A percentile compares a stretch with the other conserved stretches of the same genome.
These are phyloP conservation scores for Aspergillus aculeatus DNA, from an alignment of 2,329 filamentous ascomycete genomes.

Conservation along the genomic window DNA sequence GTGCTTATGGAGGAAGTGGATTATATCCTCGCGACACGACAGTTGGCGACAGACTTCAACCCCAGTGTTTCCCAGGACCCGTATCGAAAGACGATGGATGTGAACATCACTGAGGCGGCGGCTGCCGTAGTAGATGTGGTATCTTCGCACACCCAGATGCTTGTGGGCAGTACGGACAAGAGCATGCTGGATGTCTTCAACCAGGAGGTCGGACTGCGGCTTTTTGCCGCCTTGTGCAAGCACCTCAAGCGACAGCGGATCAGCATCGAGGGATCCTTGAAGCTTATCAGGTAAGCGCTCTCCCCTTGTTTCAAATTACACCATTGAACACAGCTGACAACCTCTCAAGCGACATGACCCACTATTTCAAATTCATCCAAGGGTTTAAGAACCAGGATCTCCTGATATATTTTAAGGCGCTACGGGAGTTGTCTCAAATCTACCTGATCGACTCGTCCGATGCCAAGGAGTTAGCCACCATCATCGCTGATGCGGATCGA, in stretches of 20 bases:
- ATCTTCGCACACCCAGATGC: slow-evolving; percentile 84
- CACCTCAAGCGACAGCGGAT: slow-evolving; percentile 95
- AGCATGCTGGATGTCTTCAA: slow-evolving; percentile 98
- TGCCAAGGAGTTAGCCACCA: slow-evolving; percentile 89
- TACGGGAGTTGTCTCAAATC: slow-evolving; percentile 90
- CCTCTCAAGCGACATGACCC: slow-evolving; percentile 75
- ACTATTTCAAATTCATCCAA: slow-evolving; percentile 82
- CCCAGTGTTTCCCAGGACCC: slow-evolving; percentile 51
- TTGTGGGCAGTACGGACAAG: slow-evolving; percentile 93
- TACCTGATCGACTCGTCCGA: slow-evolving; percentile 85
- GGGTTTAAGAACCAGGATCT: slow-evolving; percentile 80
- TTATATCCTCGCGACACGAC: slow-evolving; percentile 85
- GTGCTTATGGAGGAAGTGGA: slow-evolving; percentile 98
- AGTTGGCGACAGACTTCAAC: slow-evolving; percentile 86
- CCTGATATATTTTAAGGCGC: slow-evolving; percentile 83
- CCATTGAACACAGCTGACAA: slow-evolving; percentile 3
- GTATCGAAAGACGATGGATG: slow-evolving; percentile 36
- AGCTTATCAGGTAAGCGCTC: slow-evolving; percentile 68
- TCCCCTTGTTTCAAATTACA: not conserved
- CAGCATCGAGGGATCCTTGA: slow-evolving; percentile 83
- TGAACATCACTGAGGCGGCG: slow-evolving; percentile 75
- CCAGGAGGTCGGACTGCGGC: slow-evolving; percentile 87
- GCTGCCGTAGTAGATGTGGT: slow-evolving; percentile 80
- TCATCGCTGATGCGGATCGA: slow-evolving; percentile 87
- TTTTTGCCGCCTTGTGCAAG: slow-evolving; percentile 92